phyloP scores from a whole-genome alignment of 176 grass and related monocot species.

The Hordeum vulgare region MorexV3_pseudomolecules_assembly NC_058522.1:356278325-356278824 shows the following conservation, averaged over 20 bases:
- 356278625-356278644: background rate
- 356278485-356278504: background rate
- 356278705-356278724: background rate
- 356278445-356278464: background rate
- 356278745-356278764: slow-evolving; percentile 2
- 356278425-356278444: background rate
- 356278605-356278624: background rate
- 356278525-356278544: background rate
- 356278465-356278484: background rate
- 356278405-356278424: background rate
- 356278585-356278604: background rate
- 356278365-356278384: background rate
- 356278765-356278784: background rate
- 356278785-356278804: background rate
- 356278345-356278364: background rate
- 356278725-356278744: background rate
- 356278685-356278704: too few species aligned
- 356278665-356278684: background rate
- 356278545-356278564: background rate
- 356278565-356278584: background rate
- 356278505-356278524: background rate
- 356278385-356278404: background rate
- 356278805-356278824: background rate
- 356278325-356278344: background rate
- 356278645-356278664: background rate